phyloP scores from a whole-genome alignment of 805 yeast species.

The Cyberlindnera mississippiensis region DNA sequence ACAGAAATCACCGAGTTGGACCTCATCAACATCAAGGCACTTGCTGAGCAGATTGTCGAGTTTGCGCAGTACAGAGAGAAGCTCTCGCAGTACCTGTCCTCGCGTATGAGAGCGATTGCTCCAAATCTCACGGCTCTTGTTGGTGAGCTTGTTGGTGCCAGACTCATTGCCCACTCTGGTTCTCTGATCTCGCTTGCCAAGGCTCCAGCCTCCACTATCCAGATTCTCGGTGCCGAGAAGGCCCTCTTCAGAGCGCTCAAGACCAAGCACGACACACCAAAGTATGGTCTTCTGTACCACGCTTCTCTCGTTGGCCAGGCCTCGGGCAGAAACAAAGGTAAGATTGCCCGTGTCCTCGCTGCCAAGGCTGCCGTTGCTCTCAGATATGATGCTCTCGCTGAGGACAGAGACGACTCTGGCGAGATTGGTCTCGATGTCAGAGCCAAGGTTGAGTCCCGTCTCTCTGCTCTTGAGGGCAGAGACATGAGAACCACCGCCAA shows the following conservation, averaged over 20 bases:
- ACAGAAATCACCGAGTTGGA: conserved; percentile 95
- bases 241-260: conserved; percentile 97
- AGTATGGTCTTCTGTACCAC: conserved; percentile 95
- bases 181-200: conserved; percentile 91
- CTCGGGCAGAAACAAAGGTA: conserved; percentile 96
- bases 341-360: conserved; percentile 96
- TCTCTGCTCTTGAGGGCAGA: conserved; percentile 94
- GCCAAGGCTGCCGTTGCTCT: conserved; percentile 97
- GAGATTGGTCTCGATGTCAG: conserved; percentile 90
- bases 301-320: conserved; percentile 98
- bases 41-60: conserved; percentile 95
- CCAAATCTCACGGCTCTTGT: conserved; percentile 94
- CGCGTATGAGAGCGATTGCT: conserved; percentile 98
- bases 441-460: conserved; percentile 89
- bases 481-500: conserved; percentile 88
- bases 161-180: conserved; percentile 97
- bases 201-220: conserved; percentile 98
- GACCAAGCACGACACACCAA: conserved; percentile 98
- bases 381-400: conserved; percentile 95
- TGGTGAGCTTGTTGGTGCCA: conserved; percentile 97
- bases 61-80: conserved; percentile 96
- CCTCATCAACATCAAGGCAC: conserved; percentile 78
- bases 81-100: conserved; percentile 80
- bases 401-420: conserved; percentile 94
- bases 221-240: conserved; percentile 98